These are phyloP conservation scores for Mortierella sp. DNA, from an alignment of 371 early-diverging fungal species.

Conservation along the genomic window DNA sequence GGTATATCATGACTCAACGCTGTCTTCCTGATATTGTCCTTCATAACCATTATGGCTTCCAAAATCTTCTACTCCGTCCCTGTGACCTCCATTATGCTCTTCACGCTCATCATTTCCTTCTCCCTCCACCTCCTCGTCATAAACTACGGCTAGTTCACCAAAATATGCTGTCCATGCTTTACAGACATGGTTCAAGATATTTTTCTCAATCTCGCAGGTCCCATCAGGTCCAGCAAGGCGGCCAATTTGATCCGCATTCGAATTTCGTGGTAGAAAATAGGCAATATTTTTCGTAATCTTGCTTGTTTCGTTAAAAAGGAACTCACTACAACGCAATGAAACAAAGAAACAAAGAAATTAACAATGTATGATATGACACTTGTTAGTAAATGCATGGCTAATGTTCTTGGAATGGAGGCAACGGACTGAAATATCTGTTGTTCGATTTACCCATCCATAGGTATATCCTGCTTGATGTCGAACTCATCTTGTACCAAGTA, in stretches of 20 bases:
- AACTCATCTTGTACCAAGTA: constrained; percentile 58
- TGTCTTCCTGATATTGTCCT: neutral
- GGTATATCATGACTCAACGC: neutral
- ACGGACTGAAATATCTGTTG: neutral
- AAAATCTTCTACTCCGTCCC: neutral
- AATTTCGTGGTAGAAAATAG: constrained; percentile 89
- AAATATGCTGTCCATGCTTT: constrained; percentile 55
- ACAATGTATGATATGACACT: too few relatives aligned
- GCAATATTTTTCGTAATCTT: constrained; percentile 81
- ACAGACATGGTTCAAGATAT: constrained; percentile 42
- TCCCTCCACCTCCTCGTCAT: neutral
- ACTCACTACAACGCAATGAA: constrained; percentile 51
- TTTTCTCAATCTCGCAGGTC: constrained; percentile 45
- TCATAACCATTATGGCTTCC: neutral
- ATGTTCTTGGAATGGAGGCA: too few relatives aligned
- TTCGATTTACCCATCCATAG: constrained; percentile 76
- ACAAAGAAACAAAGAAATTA: neutral
- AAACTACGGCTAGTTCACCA: constrained; percentile 35
- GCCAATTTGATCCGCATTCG: constrained; percentile 70
- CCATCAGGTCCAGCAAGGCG: constrained; percentile 28
- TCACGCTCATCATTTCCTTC: constrained; percentile 5
- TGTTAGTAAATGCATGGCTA: too few relatives aligned
- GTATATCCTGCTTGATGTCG: constrained; percentile 80
- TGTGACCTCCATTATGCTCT: constrained; percentile 2
- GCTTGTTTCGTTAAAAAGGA: constrained; percentile 73